Percentiles rank a stretch among this genome's conserved stretches.
Conservation (phyloP, 2,329 filamentous ascomycete genomes). For the Dactylellina parvicollis region DNA sequence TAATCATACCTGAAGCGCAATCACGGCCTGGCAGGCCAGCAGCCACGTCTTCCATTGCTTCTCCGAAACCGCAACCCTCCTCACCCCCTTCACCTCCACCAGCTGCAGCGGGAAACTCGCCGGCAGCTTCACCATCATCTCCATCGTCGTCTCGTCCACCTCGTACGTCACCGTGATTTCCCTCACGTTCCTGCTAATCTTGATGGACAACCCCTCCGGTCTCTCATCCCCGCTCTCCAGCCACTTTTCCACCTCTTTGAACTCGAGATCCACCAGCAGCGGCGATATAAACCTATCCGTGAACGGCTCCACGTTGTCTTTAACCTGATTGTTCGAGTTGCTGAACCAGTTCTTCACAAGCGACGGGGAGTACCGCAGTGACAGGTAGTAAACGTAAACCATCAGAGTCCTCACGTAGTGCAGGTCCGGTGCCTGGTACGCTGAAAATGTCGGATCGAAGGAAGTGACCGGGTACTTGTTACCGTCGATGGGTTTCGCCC, state of each 20-base stretch:
- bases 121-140: constrained; percentile 83
- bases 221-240: constrained; percentile 65
- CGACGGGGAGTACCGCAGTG: constrained; percentile 78
- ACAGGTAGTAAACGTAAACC: constrained; percentile 81
- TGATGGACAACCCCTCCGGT: constrained; percentile 70
- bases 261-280: constrained; percentile 71
- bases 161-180: constrained; percentile 87
- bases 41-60: constrained; percentile 94
- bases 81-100: constrained; percentile 78
- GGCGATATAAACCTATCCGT: constrained; percentile 84
- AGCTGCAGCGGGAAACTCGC: constrained; percentile 82
- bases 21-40: constrained; percentile 86
- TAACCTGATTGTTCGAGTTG: constrained; percentile 81
- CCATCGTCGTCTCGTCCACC: constrained; percentile 85
- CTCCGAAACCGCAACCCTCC: constrained; percentile 86
- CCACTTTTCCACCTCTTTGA: constrained; percentile 77
- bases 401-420: constrained; percentile 77
- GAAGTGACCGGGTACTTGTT: constrained; percentile 76
- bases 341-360: constrained; percentile 86
- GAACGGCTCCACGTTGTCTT: constrained; percentile 81
- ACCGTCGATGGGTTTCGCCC: constrained; percentile 75
- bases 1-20: constrained; percentile 80
- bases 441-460: constrained; percentile 66
- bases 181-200: constrained; percentile 74
- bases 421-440: constrained; percentile 68